Evolutionary conservation across 2,329 filamentous ascomycete genomes (phyloP), one percentile per base, ranked within the genome.

Genomic region (Hymenoscyphus fraxineus): DNA sequence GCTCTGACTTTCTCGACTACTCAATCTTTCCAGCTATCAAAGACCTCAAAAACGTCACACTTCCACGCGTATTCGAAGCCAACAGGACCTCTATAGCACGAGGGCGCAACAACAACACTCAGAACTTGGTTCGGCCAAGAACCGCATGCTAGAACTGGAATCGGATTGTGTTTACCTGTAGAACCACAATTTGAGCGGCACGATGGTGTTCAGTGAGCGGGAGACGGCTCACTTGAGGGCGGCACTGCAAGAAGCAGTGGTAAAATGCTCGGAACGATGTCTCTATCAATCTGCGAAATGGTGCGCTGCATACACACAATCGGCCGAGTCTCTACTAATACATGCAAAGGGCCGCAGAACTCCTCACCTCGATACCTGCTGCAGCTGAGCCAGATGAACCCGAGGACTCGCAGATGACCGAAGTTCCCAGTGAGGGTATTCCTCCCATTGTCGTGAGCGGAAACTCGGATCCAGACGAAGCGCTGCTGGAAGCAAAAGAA

Each of bases 201-300:
- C 31, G 0, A 73, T 73, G 71, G 62, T 65, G 38, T 79, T 88
- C 66, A 85, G 80, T 64, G 78, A 82, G 62, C 79, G 82, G 67
- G 85, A 88, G 66, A 80, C 82, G 56, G 78, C 80, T 60, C 88
- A 73, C 58, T 65, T 76, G 47, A 67, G 89, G 73, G 84, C 83
- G 44, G 86, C 91, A 40, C 83, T 97, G 55, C 92, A 96, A 76
- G 89, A 93, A 73, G 92, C 94, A 38, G 89, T 95, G 2, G 83
- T 95, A 31, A 93, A 93, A 75, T 98, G 93, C 79, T 96, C 93
- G 1, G 95, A 99, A 76, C 84, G 95, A 76, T 97, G 95, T 77
- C 84, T 99, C 13, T 98, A 97, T 74, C 93, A 97, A 73, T 95
- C 94, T 6, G 89, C 95, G 35, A 98, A 98, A 87, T 99, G 95